Base-by-base conservation (phyloP, 2,329 filamentous ascomycete species). In the Penicillium brasilianum region DNA sequence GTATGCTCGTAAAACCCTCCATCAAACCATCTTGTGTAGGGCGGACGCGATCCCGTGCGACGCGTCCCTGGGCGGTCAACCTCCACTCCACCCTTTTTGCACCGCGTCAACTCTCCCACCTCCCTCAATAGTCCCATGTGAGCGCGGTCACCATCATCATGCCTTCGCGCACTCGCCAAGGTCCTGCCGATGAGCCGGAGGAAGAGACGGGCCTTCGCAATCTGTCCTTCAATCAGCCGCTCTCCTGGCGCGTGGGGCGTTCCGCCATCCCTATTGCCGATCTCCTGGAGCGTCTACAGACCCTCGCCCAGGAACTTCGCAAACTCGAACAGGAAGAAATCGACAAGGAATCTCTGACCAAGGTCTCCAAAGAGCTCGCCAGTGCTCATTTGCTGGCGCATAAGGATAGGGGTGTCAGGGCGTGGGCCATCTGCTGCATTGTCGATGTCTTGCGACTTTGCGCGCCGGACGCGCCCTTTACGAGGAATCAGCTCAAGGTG, bases 401-500 rank as follows among this genome's bases (percentile, higher is more conserved):
- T 79, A 96, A 96, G 80, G 95, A 99, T 77, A 90, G 89, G 66
- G 95, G 95, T 58, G 93, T 99, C 66, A 90, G 91, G 77, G 94
- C 95, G 28, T 97, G 90, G 82, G 87, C 91, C 34, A 89, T 93
- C 46, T 91, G 91, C 72, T 98, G 93, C 76, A 83, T 98, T 63
- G 93, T 97, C 57, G 95, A 99, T 76, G 90, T 99, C 68, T 86
- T 99, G 74, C 90, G 91, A 70, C 85, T 99, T 59, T 97, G 92
- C 78, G 95, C 95, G 30, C 95, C 95, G 0, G 90, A 98, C 83
- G 95, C 95, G 74, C 95, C 95, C 18, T 98, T 96, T 78, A 96
- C 92, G 25, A 88, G 87, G 43, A 88, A 90, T 61, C 93, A 98
- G 80, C 84, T 98, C 65, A 97, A 96, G 89, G 93, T 94, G 78